Conservation (phyloP, 2,329 filamentous ascomycete genomes). For the Colletotrichum sp. region DNA sequence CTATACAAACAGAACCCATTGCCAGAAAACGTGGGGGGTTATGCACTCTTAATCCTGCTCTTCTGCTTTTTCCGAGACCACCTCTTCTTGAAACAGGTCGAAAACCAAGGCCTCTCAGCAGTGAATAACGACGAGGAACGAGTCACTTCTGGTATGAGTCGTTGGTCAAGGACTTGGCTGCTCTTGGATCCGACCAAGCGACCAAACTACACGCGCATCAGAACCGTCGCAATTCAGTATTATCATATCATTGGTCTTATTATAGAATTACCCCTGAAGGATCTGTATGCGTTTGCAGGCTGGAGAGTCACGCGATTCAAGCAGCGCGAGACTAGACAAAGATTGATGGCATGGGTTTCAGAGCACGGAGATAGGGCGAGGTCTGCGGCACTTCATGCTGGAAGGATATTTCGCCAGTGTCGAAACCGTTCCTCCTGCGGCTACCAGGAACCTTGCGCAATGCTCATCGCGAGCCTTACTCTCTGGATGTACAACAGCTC, state of each 20-base stretch:
- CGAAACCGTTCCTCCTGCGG: not conserved
- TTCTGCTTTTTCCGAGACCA: not conserved
- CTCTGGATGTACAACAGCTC: not conserved
- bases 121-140: not conserved
- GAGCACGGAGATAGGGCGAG: not conserved
- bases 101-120: not conserved
- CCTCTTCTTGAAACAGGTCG: not conserved
- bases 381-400: not conserved
- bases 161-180: not conserved
- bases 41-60: not conserved
- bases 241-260: not conserved
- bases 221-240: not conserved
- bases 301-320: not conserved
- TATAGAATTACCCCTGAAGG: not conserved
- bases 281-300: not conserved
- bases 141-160: not conserved
- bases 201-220: not conserved
- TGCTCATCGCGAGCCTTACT: not conserved
- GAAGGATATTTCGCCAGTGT: not conserved
- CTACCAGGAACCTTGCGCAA: not conserved
- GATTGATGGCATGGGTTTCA: not conserved
- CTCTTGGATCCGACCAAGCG: not conserved
- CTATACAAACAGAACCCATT: not conserved
- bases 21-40: not conserved
- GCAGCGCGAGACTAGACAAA: not conserved